Evolutionary conservation across 176 grass and related monocot genomes (phyloP).

Genomic region (Musa beccarii): DNA sequence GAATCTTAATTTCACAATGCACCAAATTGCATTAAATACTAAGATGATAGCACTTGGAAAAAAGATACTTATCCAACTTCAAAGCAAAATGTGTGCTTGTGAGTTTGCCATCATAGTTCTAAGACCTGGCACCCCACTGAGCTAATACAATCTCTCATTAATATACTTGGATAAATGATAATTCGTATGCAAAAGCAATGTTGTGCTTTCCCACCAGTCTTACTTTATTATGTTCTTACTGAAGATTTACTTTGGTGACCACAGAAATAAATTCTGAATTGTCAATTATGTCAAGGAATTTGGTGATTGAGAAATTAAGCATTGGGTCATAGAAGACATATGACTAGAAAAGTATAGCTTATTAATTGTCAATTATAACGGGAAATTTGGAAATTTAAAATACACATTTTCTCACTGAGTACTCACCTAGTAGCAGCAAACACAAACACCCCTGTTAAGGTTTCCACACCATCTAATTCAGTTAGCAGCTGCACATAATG

Average conservation of each 20-base stretch:
- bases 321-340: background rate
- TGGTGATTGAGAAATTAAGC: background rate
- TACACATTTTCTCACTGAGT: background rate
- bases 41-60: too few species aligned
- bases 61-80: background rate
- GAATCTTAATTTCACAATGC: too few species aligned
- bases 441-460: conserved; percentile 87
- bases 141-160: background rate
- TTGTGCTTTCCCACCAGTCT: background rate
- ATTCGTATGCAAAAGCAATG: background rate
- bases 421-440: conserved; percentile 90
- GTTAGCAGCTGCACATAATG: conserved; percentile 72
- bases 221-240: background rate
- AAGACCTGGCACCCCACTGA: background rate
- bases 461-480: conserved; percentile 92
- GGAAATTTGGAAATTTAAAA: background rate
- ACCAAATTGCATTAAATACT: too few species aligned
- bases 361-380: background rate
- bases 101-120: background rate
- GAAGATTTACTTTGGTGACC: background rate
- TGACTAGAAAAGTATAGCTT: background rate
- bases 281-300: background rate
- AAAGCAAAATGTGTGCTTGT: background rate
- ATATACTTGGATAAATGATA: background rate
- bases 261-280: background rate